These are phyloP conservation scores for Cladosporium sp. DNA, from an alignment of 2,329 filamentous ascomycete species.

Conservation along the genomic window DNA sequence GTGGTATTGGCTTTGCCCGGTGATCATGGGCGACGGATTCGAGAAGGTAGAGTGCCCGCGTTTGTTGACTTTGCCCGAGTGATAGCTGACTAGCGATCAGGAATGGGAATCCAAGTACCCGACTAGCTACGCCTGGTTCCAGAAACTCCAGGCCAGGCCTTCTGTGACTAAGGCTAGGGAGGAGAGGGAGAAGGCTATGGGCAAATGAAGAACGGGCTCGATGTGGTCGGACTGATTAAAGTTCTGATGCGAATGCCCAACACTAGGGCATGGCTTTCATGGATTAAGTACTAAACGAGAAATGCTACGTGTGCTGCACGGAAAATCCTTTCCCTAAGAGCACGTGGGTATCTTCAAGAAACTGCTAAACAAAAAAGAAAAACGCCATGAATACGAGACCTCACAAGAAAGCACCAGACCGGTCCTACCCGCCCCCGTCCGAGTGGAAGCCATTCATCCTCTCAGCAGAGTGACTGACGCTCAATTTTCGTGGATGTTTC, in stretches of 20 bases:
- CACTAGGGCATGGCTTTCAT: too few species aligned
- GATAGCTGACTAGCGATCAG: background rate
- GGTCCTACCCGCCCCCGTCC: background rate
- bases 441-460: background rate
- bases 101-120: constrained; percentile 29
- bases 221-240: too few species aligned
- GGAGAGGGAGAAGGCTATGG: constrained; percentile 22
- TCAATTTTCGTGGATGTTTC: constrained; percentile 6
- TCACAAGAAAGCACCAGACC: background rate
- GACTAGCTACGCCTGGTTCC: constrained; percentile 25
- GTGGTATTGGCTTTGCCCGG: constrained; percentile 33
- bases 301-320: constrained; percentile 2
- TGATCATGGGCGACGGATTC: constrained; percentile 27
- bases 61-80: background rate
- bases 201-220: background rate
- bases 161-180: constrained; percentile 27
- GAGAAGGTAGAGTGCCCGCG: background rate
- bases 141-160: constrained; percentile 25
- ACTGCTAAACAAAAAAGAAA: background rate
- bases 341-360: constrained; percentile 3
- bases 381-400: background rate
- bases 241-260: too few species aligned
- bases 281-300: background rate
- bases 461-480: background rate
- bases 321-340: background rate